Base-by-base conservation (phyloP, 164 flowering plant species). In the Magnolia officinalis region DNA sequence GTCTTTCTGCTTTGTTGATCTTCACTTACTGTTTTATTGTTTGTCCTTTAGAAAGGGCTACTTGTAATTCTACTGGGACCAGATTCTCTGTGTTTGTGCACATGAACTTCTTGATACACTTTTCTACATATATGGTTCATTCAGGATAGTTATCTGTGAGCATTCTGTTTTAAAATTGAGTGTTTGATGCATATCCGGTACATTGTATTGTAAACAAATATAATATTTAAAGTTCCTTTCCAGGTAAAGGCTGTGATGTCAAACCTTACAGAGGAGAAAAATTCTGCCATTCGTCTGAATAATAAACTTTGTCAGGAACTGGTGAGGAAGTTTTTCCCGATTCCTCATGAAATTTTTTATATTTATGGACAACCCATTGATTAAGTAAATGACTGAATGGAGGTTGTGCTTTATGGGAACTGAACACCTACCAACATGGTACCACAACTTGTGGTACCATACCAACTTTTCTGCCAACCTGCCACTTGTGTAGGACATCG, bases 231-330 rank as follows among this genome's bases (percentile, higher is more conserved):
- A 52, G 66, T 58, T 8, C 50, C 2, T 58, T 59, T 85, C 69
- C 85, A 93, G 95, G 82, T 83, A 18, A 86, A 82, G 71, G 84
- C 88, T 72, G 77, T 87, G 37, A 85, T 92, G 76, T 84, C 87
- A 58, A 90, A 84, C 87, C 81, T 94, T 78, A 86, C 87, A 5
- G 90, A 91, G 74, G 95, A 94, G 85, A 91, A 88, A 75, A 85
- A 72, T 64, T 79, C 80, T 80, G 89, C 87, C 8, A 76, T 91
- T 71, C 91, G 84, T 70, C 88, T 81, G 79, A 86, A 75, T 68
- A 84, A 78, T 80, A 84, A 82, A 79, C 89, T 92, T 80, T 91
- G 84, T 70, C 92, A 87, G 74, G 95, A 92, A 84, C 81, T 94
- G 94, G 98, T 94, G 63, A 59, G 72, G 75, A 26, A 55, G 51